Evolutionary conservation across 345 rosid genomes (phyloP).

Genomic region (Euphorbia lathyris): DNA sequence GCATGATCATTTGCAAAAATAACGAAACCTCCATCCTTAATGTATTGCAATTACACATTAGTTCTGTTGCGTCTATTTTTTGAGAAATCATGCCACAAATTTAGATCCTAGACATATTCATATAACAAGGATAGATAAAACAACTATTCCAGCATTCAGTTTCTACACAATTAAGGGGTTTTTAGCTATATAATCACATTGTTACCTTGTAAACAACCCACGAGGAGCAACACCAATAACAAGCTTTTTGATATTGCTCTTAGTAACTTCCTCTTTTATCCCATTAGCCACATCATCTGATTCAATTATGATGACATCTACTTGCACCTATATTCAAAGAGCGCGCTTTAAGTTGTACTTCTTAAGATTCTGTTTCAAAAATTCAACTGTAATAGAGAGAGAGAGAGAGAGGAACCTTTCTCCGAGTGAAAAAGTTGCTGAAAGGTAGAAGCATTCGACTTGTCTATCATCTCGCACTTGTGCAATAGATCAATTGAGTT

Average conservation of each 20-base stretch:
- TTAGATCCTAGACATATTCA: background rate
- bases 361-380: too few species aligned
- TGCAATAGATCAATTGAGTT: slow-evolving; percentile 35
- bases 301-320: slow-evolving; percentile 53
- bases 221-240: too few species aligned
- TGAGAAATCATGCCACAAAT: background rate
- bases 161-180: too few species aligned
- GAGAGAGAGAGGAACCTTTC: too few species aligned
- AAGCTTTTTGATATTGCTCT: too few species aligned
- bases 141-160: too few species aligned
- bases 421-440: too few species aligned
- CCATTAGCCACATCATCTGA: slow-evolving; percentile 65
- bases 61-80: background rate
- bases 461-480: slow-evolving; percentile 67
- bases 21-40: background rate
- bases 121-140: too few species aligned
- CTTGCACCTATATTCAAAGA: slow-evolving; percentile 45
- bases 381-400: too few species aligned
- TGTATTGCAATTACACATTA: background rate
- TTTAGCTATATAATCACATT: too few species aligned
- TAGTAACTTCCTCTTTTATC: slow-evolving; percentile 62
- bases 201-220: too few species aligned
- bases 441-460: slow-evolving; percentile 51
- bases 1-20: background rate
- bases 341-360: slow-evolving; percentile 17